Percentiles rank a stretch among this genome's conserved stretches.
Conservation (phyloP, 352 stramenopile species). For the Saprolegnia diclina region DNA sequence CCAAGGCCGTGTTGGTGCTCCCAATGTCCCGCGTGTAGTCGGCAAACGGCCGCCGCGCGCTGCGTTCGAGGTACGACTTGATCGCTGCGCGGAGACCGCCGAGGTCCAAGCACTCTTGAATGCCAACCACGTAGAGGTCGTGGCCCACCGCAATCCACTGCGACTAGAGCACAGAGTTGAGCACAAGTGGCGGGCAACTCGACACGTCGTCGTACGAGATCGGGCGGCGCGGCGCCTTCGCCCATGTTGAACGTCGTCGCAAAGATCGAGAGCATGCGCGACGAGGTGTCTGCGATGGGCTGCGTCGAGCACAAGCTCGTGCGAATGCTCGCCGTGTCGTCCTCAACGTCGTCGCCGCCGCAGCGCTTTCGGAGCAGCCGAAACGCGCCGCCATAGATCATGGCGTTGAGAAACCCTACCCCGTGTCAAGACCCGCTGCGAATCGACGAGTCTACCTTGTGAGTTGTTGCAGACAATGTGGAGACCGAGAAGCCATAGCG, state of each 20-base stretch:
- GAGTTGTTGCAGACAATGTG: slow-evolving; percentile 23
- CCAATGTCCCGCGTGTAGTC: slow-evolving; percentile 80
- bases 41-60: slow-evolving; percentile 53
- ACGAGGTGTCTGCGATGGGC: background rate
- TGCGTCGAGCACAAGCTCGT: slow-evolving; percentile 5
- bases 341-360: background rate
- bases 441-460: background rate
- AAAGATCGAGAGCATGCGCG: slow-evolving; percentile 15
- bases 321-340: background rate
- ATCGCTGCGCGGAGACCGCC: slow-evolving; percentile 61
- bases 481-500: slow-evolving; percentile 11
- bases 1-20: slow-evolving; percentile 64
- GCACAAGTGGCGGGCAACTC: background rate
- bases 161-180: slow-evolving; percentile 23
- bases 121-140: slow-evolving; percentile 87
- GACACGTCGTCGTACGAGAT: slow-evolving; percentile 1
- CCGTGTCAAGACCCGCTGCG: background rate
- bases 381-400: slow-evolving; percentile 19
- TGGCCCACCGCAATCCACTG: slow-evolving; percentile 82
- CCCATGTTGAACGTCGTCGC: slow-evolving; percentile 23
- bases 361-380: background rate
- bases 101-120: slow-evolving; percentile 88
- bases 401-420: slow-evolving; percentile 21
- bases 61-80: slow-evolving; percentile 48
- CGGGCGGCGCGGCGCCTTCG: slow-evolving; percentile 6